These are phyloP conservation scores for Candida boleticola DNA, from an alignment of 805 yeast species.

Conservation along the genomic window DNA sequence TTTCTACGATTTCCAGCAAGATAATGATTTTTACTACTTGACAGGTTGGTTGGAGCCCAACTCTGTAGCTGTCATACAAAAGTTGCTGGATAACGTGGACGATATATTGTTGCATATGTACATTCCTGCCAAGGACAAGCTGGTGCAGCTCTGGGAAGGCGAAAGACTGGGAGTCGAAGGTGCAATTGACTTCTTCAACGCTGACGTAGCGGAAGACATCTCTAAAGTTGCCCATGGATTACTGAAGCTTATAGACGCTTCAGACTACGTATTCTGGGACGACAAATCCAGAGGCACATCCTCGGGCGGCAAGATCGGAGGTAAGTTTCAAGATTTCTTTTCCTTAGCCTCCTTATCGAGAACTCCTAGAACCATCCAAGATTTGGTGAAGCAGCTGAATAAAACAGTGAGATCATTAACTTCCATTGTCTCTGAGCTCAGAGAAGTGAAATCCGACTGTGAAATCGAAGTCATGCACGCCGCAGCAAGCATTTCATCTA, in stretches of 20 bases:
- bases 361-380: constrained; percentile 14
- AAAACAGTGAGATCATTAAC: constrained; percentile 44
- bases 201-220: constrained; percentile 66
- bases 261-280: constrained; percentile 58
- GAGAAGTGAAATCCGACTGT: constrained; percentile 71
- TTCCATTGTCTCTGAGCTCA: constrained; percentile 42
- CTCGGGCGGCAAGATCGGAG: constrained; percentile 5
- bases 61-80: constrained; percentile 66
- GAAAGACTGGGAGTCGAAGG: constrained; percentile 84
- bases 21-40: constrained; percentile 80
- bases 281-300: constrained; percentile 17
- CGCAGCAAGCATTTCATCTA: constrained; percentile 80
- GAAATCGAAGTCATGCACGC: constrained; percentile 78
- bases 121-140: constrained; percentile 79
- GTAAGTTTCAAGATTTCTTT: constrained; percentile 19
- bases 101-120: constrained; percentile 69
- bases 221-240: constrained; percentile 44
- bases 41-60: constrained; percentile 95
- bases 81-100: constrained; percentile 46
- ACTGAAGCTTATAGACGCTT: constrained; percentile 45
- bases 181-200: constrained; percentile 80
- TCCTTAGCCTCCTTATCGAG: constrained; percentile 4
- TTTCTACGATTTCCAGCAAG: constrained; percentile 89
- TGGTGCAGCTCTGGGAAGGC: constrained; percentile 93
- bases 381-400: constrained; percentile 23